These are phyloP conservation scores for Schizophyllum commune DNA, from an alignment of 1,284 basidiomycete species.

Conservation along the genomic window DNA sequence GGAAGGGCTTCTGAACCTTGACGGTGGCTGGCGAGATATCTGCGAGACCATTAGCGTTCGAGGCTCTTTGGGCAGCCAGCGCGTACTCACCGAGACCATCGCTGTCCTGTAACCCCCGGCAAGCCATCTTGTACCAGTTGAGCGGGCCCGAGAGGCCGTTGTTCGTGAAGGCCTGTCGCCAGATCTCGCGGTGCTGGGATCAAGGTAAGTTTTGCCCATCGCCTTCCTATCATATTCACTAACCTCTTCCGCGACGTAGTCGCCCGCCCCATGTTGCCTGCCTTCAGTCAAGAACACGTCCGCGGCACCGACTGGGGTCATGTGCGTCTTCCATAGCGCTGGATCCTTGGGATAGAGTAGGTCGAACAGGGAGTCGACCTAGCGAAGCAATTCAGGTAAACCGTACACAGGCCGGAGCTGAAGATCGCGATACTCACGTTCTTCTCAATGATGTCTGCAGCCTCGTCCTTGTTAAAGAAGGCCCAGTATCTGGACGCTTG, in stretches of 20 bases:
- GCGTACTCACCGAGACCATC: background rate
- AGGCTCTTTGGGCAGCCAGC: background rate
- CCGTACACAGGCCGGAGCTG: background rate
- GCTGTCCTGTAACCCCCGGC: background rate
- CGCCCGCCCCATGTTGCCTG: background rate
- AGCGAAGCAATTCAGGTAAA: background rate
- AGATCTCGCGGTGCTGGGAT: conserved; percentile 1
- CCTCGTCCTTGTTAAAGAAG: conserved; percentile 5
- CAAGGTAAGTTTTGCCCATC: background rate
- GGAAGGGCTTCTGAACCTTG: conserved; percentile 12
- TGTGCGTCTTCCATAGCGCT: background rate
- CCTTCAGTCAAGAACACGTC: background rate
- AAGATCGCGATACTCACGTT: conserved; percentile 1
- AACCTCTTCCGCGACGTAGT: background rate
- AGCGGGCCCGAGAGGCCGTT: conserved; percentile 9
- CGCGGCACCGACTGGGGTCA: background rate
- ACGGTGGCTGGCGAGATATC: conserved; percentile 3
- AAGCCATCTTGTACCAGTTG: conserved; percentile 9
- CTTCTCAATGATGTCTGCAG: conserved; percentile 5
- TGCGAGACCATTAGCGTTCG: conserved; percentile 8
- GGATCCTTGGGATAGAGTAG: background rate
- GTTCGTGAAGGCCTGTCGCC: conserved; percentile 3
- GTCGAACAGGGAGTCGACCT: background rate
- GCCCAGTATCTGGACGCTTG: background rate
- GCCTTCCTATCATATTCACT: background rate